phyloP scores from a whole-genome alignment of 805 yeast genomes.

The Wickerhamiella vanderwaltii region DNA sequence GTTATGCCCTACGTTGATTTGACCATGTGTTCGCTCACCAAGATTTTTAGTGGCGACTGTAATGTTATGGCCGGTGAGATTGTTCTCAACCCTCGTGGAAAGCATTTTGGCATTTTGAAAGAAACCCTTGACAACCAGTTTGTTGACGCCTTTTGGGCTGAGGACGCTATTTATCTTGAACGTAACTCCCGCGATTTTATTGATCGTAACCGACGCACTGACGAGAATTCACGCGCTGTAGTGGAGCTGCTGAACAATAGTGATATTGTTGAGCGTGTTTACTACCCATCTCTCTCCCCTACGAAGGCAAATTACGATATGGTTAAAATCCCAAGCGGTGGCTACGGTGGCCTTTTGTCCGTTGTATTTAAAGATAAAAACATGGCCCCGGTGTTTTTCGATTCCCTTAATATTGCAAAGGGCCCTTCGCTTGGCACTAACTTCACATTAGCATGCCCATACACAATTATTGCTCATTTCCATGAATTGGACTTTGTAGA shows the following conservation, averaged over 20 bases:
- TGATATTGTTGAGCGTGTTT: constrained; percentile 48
- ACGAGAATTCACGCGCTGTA: constrained; percentile 31
- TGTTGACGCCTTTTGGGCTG: constrained; percentile 76
- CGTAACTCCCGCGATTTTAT: constrained; percentile 86
- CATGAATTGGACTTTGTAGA: constrained; percentile 67
- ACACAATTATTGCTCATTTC: constrained; percentile 76
- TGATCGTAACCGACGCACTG: constrained; percentile 38
- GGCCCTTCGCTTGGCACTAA: constrained; percentile 90
- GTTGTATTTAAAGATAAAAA: constrained; percentile 51
- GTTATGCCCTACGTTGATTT: constrained; percentile 76
- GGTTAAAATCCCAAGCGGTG: constrained; percentile 56
- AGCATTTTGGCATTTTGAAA: constrained; percentile 39
- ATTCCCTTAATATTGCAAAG: constrained; percentile 56
- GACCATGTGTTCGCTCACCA: constrained; percentile 76
- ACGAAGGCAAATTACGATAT: constrained; percentile 58
- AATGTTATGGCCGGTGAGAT: constrained; percentile 92
- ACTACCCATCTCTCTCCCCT: constrained; percentile 50
- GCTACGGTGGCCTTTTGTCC: constrained; percentile 81
- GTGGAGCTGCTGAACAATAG: constrained; percentile 22
- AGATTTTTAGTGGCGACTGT: constrained; percentile 87
- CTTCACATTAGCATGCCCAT: constrained; percentile 82
- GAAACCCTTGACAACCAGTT: constrained; percentile 42
- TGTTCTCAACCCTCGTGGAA: constrained; percentile 58
- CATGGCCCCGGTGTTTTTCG: constrained; percentile 63
- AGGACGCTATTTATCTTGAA: constrained; percentile 85